Evolutionary conservation across 2,329 filamentous ascomycete genomes (phyloP).

Genomic region (Penicillium sp.): DNA sequence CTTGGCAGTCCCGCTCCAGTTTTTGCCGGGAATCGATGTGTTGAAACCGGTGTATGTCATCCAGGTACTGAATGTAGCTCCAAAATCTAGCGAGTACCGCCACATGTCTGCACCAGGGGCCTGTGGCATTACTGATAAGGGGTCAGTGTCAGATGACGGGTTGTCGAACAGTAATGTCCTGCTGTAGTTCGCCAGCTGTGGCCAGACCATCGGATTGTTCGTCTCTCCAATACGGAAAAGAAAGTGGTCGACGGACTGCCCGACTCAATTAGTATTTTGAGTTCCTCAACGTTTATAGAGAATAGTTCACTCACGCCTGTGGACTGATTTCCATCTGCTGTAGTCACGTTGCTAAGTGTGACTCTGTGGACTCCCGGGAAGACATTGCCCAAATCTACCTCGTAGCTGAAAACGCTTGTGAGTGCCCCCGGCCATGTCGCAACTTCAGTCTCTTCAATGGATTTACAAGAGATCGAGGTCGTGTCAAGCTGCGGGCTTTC

Average conservation of each 20-base stretch:
- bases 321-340: not conserved
- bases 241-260: conserved; percentile 51
- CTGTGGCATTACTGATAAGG: conserved; percentile 55
- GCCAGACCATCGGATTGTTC: conserved; percentile 61
- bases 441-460: not conserved
- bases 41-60: conserved; percentile 54
- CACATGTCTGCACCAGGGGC: conserved; percentile 63
- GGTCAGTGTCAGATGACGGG: conserved; percentile 39
- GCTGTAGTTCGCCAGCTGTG: conserved; percentile 56
- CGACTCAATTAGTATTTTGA: conserved; percentile 14
- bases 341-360: not conserved
- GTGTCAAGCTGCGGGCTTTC: conserved; percentile 44
- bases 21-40: conserved; percentile 46
- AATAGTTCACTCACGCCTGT: not conserved
- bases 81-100: conserved; percentile 64
- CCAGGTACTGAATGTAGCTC: conserved; percentile 61
- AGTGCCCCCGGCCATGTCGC: not conserved
- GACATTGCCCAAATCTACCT: not conserved
- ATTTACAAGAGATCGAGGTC: conserved; percentile 46
- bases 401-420: not conserved
- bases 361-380: not conserved
- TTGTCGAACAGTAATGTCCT: conserved; percentile 45
- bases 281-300: not conserved
- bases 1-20: conserved; percentile 58
- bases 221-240: conserved; percentile 59